Base-by-base conservation (phyloP, 768 basidiomycete genomes). In the Leucocoprinus birnbaumii region DNA sequence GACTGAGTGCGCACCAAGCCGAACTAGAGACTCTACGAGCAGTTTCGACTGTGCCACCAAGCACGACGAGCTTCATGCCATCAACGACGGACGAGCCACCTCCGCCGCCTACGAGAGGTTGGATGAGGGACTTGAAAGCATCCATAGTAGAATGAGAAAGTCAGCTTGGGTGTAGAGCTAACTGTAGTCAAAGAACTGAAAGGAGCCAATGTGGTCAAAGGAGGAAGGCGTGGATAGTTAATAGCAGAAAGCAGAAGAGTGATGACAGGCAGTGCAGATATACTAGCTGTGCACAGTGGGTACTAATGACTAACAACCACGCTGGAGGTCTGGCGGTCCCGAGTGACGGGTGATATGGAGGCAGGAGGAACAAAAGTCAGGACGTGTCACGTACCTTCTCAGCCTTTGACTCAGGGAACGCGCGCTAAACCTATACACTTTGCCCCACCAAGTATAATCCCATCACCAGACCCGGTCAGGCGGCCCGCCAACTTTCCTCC, bases 41-140 rank as follows among this genome's bases (percentile, higher is more conserved):
- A 0, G 90, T 93, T 72, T 92, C 90, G 55, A 93, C 91, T 1
- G 91, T 91, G 54, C 90, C 90, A 56, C 90, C 90, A 48, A 93
- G 78, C 43, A 92, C 88, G 71, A 93, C 91, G 66, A 92, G 87
- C 73, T 93, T 93, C 77, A 91, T 85, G 60, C 89, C 91, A 65
- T 93, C 90, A 70, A 93, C 80, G 75, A 91, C 83, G 47, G 87
- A 89, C 24, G 86, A 87, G 61, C 85, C 82, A 48, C 82, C 85
- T 65, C 78, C 82, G 70, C 84, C 83, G 71, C 84, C 85, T 62
- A 89, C 84, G 67, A 91, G 84, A 58, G 89, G 89, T 65, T 87
- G 85, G 53, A 90, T 80, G 67, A 91, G 83, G 50, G 87, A 90
- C 74, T 85, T 88, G 74, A 91, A 75, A 57, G 80, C 84, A 76